Evolutionary conservation across 208 protist genomes (phyloP).

Genomic region (Crithidia bombi): DNA sequence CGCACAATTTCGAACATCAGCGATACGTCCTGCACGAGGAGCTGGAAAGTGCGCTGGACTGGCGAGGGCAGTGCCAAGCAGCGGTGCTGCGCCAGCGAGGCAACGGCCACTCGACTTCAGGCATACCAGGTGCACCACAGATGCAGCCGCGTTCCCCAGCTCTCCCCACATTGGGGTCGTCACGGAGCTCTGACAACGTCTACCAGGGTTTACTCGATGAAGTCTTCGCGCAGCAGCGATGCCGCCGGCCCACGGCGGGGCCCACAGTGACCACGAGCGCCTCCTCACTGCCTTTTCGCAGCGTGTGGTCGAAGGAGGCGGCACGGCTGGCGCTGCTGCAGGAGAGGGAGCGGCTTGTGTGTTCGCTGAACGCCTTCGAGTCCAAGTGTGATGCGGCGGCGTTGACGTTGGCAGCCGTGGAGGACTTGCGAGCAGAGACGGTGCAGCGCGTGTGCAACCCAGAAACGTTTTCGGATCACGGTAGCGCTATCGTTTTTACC

Average conservation of each 20-base stretch:
- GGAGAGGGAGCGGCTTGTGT: slow-evolving; percentile 39
- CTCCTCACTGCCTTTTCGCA: slow-evolving; percentile 13
- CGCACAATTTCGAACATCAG: slow-evolving; percentile 65
- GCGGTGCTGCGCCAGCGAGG: slow-evolving; percentile 38
- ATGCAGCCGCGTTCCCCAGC: not conserved
- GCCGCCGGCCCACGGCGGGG: not conserved
- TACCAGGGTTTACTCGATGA: slow-evolving; percentile 17
- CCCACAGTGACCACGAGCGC: not conserved
- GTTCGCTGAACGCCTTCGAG: slow-evolving; percentile 43
- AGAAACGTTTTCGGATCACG: not conserved
- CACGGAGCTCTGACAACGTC: not conserved
- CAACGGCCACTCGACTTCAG: not conserved
- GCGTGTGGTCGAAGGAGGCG: slow-evolving; percentile 61
- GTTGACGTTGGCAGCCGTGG: slow-evolving; percentile 55
- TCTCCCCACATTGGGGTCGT: not conserved
- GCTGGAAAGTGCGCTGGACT: slow-evolving; percentile 57
- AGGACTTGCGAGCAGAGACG: slow-evolving; percentile 47
- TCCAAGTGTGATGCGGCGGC: slow-evolving; percentile 50
- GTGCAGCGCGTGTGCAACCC: slow-evolving; percentile 34
- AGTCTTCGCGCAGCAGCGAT: not conserved
- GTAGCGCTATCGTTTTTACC: not conserved
- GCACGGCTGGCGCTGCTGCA: slow-evolving; percentile 52
- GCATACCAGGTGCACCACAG: not conserved
- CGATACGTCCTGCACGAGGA: slow-evolving; percentile 54
- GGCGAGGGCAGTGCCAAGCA: slow-evolving; percentile 47